Base-by-base conservation (phyloP, 106 monocot species). In the Acanthochlamys bracteata region DNA sequence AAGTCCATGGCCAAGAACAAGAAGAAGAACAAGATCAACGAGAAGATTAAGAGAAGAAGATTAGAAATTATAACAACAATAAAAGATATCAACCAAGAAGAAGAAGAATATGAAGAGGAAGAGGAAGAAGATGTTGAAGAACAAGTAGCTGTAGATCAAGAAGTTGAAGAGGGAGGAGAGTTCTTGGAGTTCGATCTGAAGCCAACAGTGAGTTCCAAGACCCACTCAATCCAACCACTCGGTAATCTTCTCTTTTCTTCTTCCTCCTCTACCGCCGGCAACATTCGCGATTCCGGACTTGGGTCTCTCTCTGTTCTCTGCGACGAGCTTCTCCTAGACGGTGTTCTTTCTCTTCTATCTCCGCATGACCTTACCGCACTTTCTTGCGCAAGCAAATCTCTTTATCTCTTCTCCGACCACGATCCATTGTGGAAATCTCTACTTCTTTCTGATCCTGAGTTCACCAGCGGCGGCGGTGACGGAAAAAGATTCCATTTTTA, bases 371-470 rank as follows among this genome's bases (percentile, higher is more conserved):
- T 98, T n/a, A 76, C 59, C 20, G 15, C 64, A 39, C 66, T 92
- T 40, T 79, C 96, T 27, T 27, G 60, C 27, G 88, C 65, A 46
- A 81, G 83, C 78, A 78, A 75, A 39, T 80, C 96, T 42, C 27
- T 85, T 43, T 92, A 83, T 70, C 81, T 98, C 61, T 91, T 98
- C 85, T 73, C 91, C 70, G 68, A 54, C 64, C 96, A 98, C 39
- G 96, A 98, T 10, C 91, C 91, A 14, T 85, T 98, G 27, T 98
- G 96, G 96, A 60, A 88, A 21, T 61, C 42, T 25, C 83, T 92
- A 57, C 85, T 92, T 59, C 80, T 98, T 55, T 52, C 66, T 1
- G 64, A 77, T 10, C 60, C 85, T 25, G 55, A 68, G n/a, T n/a
- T n/a, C n/a, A n/a, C n/a, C n/a, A n/a, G n/a, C n/a, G n/a, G n/a